phyloP scores from a whole-genome alignment of 139 green algal species.

The Haematococcus sp. region DNA sequence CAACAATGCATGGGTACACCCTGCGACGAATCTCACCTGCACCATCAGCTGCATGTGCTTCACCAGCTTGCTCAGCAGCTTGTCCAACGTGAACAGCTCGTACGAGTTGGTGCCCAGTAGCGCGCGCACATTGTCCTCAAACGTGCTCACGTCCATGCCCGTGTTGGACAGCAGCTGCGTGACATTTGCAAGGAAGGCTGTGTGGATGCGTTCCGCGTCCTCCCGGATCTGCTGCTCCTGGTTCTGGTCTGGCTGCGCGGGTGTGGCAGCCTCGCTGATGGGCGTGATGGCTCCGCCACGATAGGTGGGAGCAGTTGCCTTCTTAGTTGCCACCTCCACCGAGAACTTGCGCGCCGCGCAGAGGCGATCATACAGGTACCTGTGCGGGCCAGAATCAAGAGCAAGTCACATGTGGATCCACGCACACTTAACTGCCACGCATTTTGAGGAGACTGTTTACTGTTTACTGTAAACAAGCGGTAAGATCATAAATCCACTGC shows the following conservation, averaged over 20 bases:
- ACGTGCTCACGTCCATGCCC: slow-evolving; percentile 56
- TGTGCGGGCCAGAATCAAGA: too few relatives aligned
- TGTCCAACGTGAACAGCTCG: slow-evolving; percentile 94
- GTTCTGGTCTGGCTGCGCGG: background rate
- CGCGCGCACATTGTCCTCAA: slow-evolving; percentile 58
- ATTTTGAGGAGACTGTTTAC: too few relatives aligned
- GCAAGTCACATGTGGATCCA: too few relatives aligned
- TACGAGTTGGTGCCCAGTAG: slow-evolving; percentile 86
- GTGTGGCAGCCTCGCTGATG: slow-evolving; percentile 34
- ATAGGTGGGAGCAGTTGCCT: background rate
- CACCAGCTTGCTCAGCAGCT: slow-evolving; percentile 88
- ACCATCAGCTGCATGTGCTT: slow-evolving; percentile 69
- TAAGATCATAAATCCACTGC: background rate
- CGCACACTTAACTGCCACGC: too few relatives aligned
- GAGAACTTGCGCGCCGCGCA: slow-evolving; percentile 42
- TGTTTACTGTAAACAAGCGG: too few relatives aligned
- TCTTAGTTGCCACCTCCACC: slow-evolving; percentile 17
- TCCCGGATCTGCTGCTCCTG: slow-evolving; percentile 8
- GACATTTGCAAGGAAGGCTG: slow-evolving; percentile 44
- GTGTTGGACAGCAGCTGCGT: background rate
- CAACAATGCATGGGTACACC: too few relatives aligned
- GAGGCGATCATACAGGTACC: slow-evolving; percentile 86
- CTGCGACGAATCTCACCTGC: too few relatives aligned
- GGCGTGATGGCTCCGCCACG: slow-evolving; percentile 37
- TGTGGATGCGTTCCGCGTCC: slow-evolving; percentile 29